Evolutionary conservation across 73 alveolate genomes (phyloP).

Genomic region (Loxodes magnus): DNA sequence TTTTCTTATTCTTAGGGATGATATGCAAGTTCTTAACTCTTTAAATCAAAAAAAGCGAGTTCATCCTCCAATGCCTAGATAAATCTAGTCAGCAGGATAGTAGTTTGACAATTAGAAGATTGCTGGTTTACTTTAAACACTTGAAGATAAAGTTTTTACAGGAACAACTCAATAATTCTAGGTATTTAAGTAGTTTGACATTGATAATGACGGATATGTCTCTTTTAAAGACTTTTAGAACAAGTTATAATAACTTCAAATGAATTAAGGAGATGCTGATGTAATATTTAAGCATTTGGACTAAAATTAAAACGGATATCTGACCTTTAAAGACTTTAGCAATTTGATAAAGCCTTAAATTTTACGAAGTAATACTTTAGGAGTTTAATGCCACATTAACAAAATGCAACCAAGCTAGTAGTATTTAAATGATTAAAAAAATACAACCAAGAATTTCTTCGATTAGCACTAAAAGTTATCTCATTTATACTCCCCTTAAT

Average conservation of each 20-base stretch:
- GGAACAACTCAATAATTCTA: conserved; percentile 19
- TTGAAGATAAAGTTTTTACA: conserved; percentile 25
- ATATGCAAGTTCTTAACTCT: conserved; percentile 2
- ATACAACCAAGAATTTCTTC: conserved; percentile 11
- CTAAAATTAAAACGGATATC: conserved; percentile 25
- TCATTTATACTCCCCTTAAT: conserved; percentile 23
- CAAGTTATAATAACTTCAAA: conserved; percentile 18
- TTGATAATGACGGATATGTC: conserved; percentile 39
- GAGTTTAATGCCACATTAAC: conserved; percentile 14
- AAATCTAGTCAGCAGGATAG: not conserved
- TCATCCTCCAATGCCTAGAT: not conserved
- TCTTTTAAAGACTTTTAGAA: conserved; percentile 24
- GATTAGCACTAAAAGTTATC: conserved; percentile 12
- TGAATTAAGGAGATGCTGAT: conserved; percentile 11
- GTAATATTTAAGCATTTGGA: conserved; percentile 27
- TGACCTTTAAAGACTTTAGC: conserved; percentile 26
- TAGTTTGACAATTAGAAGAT: conserved; percentile 5
- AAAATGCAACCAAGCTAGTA: conserved; percentile 19
- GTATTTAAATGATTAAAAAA: conserved; percentile 6
- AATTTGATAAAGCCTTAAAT: conserved; percentile 23
- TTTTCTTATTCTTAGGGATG: not conserved
- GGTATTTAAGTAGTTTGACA: conserved; percentile 28
- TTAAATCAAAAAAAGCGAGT: conserved; percentile 1
- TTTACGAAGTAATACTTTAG: conserved; percentile 12
- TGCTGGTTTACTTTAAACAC: conserved; percentile 17